Conservation (phyloP, 306 rosid genomes). For the Castanea sativa region DNA sequence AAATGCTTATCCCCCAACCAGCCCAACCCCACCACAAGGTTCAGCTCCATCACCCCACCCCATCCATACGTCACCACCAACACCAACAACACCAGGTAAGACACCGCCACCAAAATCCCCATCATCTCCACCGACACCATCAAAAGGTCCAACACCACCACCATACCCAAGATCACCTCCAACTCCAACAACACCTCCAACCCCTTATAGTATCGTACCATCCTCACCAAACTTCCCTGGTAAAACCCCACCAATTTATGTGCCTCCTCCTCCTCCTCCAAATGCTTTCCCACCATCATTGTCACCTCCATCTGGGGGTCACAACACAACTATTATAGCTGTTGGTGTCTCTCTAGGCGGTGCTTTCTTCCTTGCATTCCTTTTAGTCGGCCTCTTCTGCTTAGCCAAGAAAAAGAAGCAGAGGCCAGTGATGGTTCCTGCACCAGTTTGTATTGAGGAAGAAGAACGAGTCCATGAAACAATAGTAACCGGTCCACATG, state of each 20-base stretch:
- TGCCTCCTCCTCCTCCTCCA: slow-evolving; percentile 17
- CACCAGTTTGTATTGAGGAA: slow-evolving; percentile 29
- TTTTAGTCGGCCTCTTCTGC: slow-evolving; percentile 41
- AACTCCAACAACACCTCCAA: neutral
- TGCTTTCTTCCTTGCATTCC: slow-evolving; percentile 40
- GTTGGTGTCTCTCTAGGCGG: slow-evolving; percentile 55
- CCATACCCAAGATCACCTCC: neutral
- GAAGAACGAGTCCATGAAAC: neutral
- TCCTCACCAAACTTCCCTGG: neutral
- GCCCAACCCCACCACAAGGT: slow-evolving; percentile 5
- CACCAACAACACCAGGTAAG: neutral
- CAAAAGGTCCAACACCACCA: too few relatives aligned
- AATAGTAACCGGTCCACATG: neutral
- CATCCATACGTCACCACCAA: neutral
- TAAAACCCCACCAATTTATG: neutral
- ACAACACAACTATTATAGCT: slow-evolving; percentile 48
- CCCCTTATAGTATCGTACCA: neutral
- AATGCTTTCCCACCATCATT: slow-evolving; percentile 29
- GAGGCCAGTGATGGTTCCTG: slow-evolving; percentile 37
- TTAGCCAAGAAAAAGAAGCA: slow-evolving; percentile 45
- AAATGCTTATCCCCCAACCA: neutral
- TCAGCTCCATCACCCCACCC: neutral
- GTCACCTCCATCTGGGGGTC: slow-evolving; percentile 28
- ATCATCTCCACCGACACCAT: neutral
- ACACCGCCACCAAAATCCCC: neutral